These are phyloP conservation scores for Powellomyces hirtus DNA, from an alignment of 192 early-diverging fungal species.

Conservation along the genomic window DNA sequence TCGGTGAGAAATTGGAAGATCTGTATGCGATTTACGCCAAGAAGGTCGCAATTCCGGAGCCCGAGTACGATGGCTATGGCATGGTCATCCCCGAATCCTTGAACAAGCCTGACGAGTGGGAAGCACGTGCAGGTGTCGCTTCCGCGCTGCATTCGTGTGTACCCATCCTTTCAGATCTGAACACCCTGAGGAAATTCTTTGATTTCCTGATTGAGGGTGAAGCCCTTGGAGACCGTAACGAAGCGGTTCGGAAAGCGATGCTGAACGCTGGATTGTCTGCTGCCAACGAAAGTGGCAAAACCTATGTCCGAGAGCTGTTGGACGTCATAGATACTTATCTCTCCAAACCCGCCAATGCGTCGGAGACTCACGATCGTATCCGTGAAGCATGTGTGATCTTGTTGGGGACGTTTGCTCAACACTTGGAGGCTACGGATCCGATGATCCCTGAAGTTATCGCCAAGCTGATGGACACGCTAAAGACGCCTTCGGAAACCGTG, in stretches of 20 bases:
- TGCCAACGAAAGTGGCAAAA: constrained; percentile 69
- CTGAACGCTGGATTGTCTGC: constrained; percentile 81
- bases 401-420: constrained; percentile 86
- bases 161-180: constrained; percentile 50
- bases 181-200: constrained; percentile 57
- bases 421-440: constrained; percentile 69
- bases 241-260: constrained; percentile 76
- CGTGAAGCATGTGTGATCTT: constrained; percentile 90
- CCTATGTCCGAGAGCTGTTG: constrained; percentile 65
- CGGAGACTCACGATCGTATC: constrained; percentile 79
- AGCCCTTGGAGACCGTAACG: constrained; percentile 81
- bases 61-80: constrained; percentile 88
- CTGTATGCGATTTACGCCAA: constrained; percentile 59
- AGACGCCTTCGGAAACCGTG: constrained; percentile 92
- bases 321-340: constrained; percentile 78
- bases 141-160: constrained; percentile 68
- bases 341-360: constrained; percentile 63
- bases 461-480: constrained; percentile 83
- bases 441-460: constrained; percentile 80
- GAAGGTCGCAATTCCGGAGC: constrained; percentile 68
- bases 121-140: constrained; percentile 82
- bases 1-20: constrained; percentile 47
- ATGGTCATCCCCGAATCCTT: constrained; percentile 83
- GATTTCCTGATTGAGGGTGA: constrained; percentile 80
- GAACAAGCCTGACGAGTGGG: constrained; percentile 75